Conservation (phyloP, 345 rosid genomes). For the Ricinus communis region DNA sequence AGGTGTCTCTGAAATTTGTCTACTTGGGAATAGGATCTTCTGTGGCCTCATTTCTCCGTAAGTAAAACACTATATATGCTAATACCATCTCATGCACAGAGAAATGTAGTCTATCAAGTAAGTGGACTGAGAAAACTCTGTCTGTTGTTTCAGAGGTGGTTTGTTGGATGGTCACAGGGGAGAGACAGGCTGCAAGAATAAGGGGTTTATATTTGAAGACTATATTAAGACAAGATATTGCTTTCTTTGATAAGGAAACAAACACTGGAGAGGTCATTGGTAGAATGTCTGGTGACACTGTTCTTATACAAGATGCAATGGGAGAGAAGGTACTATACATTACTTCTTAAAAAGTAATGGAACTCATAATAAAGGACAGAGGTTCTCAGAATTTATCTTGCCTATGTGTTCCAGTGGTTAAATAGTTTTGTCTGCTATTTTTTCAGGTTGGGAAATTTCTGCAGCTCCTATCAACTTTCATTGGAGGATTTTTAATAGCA, state of each 20-base stretch:
- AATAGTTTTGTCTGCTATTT: background rate
- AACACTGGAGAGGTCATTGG: slow-evolving; percentile 84
- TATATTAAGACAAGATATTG: slow-evolving; percentile 76
- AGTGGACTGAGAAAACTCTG: slow-evolving; percentile 6
- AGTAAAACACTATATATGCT: slow-evolving; percentile 44
- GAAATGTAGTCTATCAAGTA: background rate
- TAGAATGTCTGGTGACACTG: slow-evolving; percentile 96
- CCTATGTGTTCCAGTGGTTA: too few relatives aligned
- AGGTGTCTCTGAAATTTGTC: slow-evolving; percentile 73
- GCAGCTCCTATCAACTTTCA: slow-evolving; percentile 70
- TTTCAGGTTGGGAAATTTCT: slow-evolving; percentile 81
- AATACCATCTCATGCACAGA: background rate
- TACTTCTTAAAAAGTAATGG: too few relatives aligned
- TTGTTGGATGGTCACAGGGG: slow-evolving; percentile 92
- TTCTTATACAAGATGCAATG: slow-evolving; percentile 92
- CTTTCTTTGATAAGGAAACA: slow-evolving; percentile 76
- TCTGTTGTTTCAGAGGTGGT: slow-evolving; percentile 56
- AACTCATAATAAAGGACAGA: background rate
- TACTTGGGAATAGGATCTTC: slow-evolving; percentile 69
- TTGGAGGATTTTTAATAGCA: slow-evolving; percentile 76
- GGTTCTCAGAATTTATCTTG: background rate
- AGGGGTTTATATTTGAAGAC: slow-evolving; percentile 69
- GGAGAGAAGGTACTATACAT: slow-evolving; percentile 75
- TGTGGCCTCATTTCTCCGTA: slow-evolving; percentile 71
- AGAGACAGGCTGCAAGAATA: slow-evolving; percentile 76